Evolutionary conservation across 805 yeast species (phyloP), one percentile per base, ranked within the genome.

Genomic region (Sugiyamaella qingdaonensis): DNA sequence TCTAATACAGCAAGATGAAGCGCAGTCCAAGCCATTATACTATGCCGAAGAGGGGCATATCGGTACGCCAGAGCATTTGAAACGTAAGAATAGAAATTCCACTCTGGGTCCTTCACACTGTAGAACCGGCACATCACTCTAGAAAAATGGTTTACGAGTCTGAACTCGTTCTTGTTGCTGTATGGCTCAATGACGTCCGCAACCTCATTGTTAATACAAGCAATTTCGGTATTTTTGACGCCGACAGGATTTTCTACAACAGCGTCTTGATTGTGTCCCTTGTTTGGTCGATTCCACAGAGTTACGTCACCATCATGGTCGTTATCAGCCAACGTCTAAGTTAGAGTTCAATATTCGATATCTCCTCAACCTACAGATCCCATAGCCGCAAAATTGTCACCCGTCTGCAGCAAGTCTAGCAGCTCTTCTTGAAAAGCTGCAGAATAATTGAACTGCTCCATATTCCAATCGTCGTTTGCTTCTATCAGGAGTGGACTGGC

Each of bases 11-110:
- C 39, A 5, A 34, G 39, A 34, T 34, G 39, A 3, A 34, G 39
- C 39, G 39, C 39, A 34, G 39, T n/a, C 39, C 39, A 34, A n/a
- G 39, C 39, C 39, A 34, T 34, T n/a, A 34, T 34, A 8, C 39
- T 34, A 5, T 34, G 39, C 18, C 39, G 39, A 13, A 34, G 18
- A 13, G 39, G 39, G 9, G 18, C 39, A 34, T 34, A 34, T 34
- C 39, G 14, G 39, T 34, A 34, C 8, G 39, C 39, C 8, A 34
- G 9, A 8, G 39, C 39, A 34, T 34, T 34, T n/a, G 39, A 34
- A n/a, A 34, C 18, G 9, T 34, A 34, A 34, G 39, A 34, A 16
- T 34, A 34, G 39, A 34, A 34, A 34, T 34, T 34, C 39, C 39
- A 34, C 8, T 34, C 39, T 8, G 39, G 39, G 9, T 34, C 39